Conservation (phyloP, 73 alveolate genomes). For the Durusdinium trenchii region DNA sequence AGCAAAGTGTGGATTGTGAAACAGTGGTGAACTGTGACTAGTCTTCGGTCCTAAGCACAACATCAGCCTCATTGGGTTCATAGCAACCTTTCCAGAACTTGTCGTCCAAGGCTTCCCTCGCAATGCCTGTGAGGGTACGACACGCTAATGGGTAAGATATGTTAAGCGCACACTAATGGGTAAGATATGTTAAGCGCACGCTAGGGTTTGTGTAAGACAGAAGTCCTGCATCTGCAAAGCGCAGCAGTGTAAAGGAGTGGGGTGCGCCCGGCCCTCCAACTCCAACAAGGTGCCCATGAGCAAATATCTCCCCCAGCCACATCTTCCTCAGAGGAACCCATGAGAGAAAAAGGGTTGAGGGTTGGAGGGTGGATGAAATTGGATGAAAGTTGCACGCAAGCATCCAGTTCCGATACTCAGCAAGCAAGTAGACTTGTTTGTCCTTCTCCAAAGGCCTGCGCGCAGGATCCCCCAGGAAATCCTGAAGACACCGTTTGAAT, state of each 20-base stretch:
- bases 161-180: too few relatives aligned
- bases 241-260: background rate
- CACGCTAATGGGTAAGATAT: too few relatives aligned
- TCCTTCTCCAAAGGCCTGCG: background rate
- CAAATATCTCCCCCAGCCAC: background rate
- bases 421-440: background rate
- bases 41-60: background rate
- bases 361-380: too few relatives aligned
- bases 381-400: too few relatives aligned
- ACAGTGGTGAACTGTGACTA: background rate
- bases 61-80: background rate
- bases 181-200: background rate
- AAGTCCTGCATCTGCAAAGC: background rate
- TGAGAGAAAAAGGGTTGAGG: too few relatives aligned
- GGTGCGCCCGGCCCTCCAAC: background rate
- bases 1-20: background rate
- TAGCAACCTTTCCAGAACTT: background rate
- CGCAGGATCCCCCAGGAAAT: background rate
- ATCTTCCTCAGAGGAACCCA: background rate
- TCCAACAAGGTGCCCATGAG: background rate
- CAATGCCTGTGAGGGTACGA: too few relatives aligned
- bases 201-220: too few relatives aligned
- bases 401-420: background rate
- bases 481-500: background rate
- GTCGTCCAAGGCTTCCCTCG: background rate